Percentiles rank a stretch among this genome's conserved stretches.
These are phyloP conservation scores for Melastoma malabathricum DNA, from an alignment of 345 rosid genomes.

Conservation along the genomic window DNA sequence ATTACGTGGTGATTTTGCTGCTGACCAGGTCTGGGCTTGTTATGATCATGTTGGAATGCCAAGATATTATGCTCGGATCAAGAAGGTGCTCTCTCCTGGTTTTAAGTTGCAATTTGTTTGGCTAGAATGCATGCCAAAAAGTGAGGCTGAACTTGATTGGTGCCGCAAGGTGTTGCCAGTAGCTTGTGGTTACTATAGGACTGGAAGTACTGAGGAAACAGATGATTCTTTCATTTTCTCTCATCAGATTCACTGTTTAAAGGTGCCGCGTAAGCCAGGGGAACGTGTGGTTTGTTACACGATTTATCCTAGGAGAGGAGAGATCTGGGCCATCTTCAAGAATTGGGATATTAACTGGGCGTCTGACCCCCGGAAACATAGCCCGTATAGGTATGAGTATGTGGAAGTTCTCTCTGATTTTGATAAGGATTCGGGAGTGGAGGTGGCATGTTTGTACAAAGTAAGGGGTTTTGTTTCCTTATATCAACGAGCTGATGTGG, in stretches of 20 bases:
- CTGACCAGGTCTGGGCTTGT: slow-evolving; percentile 68
- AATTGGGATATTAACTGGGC: slow-evolving; percentile 55
- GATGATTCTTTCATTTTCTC: slow-evolving; percentile 53
- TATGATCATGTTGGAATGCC: slow-evolving; percentile 90
- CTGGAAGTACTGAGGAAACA: slow-evolving; percentile 23
- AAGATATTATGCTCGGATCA: slow-evolving; percentile 51
- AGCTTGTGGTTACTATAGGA: slow-evolving; percentile 48
- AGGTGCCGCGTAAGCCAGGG: not conserved
- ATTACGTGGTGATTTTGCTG: slow-evolving; percentile 39
- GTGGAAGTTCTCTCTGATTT: slow-evolving; percentile 57
- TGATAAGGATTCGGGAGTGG: slow-evolving; percentile 31
- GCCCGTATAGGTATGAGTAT: slow-evolving; percentile 43
- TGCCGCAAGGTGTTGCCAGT: slow-evolving; percentile 32
- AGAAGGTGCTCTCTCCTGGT: slow-evolving; percentile 35
- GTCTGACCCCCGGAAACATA: slow-evolving; percentile 30
- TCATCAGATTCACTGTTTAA: slow-evolving; percentile 22
- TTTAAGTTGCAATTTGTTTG: slow-evolving; percentile 61
- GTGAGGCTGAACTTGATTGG: slow-evolving; percentile 24
- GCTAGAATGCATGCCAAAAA: slow-evolving; percentile 48
- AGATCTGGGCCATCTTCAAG: slow-evolving; percentile 79
- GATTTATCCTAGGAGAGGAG: slow-evolving; percentile 66
- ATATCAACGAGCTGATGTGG: slow-evolving; percentile 27
- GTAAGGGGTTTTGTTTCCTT: slow-evolving; percentile 71
- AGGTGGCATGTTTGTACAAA: slow-evolving; percentile 55
- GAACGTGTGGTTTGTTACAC: slow-evolving; percentile 10